A percentile compares a stretch with the other conserved stretches of the same genome.
These are phyloP conservation scores for Grosmannia serpens DNA, from an alignment of 2,329 filamentous ascomycete species.

Conservation along the genomic window DNA sequence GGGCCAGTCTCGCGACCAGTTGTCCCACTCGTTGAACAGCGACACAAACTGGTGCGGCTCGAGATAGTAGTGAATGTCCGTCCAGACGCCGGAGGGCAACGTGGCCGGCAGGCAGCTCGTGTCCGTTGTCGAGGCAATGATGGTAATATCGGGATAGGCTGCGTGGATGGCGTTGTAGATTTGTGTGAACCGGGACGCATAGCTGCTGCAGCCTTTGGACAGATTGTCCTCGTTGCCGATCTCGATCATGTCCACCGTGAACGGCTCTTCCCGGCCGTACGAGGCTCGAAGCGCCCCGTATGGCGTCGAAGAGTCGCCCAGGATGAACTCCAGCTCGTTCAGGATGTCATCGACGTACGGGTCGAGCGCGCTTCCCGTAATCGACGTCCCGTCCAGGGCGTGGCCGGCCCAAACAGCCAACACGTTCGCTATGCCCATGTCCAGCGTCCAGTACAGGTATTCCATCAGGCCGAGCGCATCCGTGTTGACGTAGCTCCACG, in stretches of 20 bases:
- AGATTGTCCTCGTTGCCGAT: constrained; percentile 59
- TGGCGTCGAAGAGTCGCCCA: constrained; percentile 37
- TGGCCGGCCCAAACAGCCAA: constrained; percentile 47
- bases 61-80: constrained; percentile 26
- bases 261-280: constrained; percentile 51
- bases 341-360: constrained; percentile 48
- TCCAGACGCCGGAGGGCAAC: constrained; percentile 12
- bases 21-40: constrained; percentile 40
- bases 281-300: constrained; percentile 47
- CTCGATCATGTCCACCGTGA: constrained; percentile 49
- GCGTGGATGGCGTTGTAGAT: constrained; percentile 45
- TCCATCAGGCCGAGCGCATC: constrained; percentile 51
- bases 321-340: constrained; percentile 52
- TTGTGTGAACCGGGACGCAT: constrained; percentile 44
- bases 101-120: constrained; percentile 11
- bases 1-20: constrained; percentile 10
- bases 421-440: constrained; percentile 38
- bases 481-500: constrained; percentile 51
- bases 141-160: constrained; percentile 16
- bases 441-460: constrained; percentile 49
- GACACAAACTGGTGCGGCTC: constrained; percentile 37
- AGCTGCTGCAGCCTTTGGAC: constrained; percentile 35
- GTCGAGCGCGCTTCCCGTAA: constrained; percentile 38
- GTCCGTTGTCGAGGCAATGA: constrained; percentile 22
- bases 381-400: constrained; percentile 39